Conservation (phyloP, 148 eudicot genomes). For the Camellia granthamiana region DNA sequence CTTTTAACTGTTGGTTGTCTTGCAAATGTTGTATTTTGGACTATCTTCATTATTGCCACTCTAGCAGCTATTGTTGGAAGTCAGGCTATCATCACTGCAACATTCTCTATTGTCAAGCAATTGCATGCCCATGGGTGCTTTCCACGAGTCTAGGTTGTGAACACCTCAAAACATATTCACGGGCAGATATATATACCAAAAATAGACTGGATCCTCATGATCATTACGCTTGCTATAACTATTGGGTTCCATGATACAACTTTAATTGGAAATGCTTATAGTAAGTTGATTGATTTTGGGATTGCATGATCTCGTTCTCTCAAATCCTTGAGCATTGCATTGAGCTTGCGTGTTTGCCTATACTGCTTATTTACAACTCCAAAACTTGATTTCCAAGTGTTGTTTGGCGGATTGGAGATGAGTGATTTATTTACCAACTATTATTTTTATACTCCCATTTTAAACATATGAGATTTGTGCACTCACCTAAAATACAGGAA, state of each 20-base stretch:
- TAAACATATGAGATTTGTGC: too few species aligned
- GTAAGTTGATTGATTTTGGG: slow-evolving; percentile 35
- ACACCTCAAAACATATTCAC: slow-evolving; percentile 75
- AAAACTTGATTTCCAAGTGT: neutral
- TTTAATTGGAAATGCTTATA: slow-evolving; percentile 84
- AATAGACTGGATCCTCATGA: slow-evolving; percentile 93
- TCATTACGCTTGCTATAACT: slow-evolving; percentile 71
- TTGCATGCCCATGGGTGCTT: slow-evolving; percentile 93
- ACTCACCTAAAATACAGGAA: neutral
- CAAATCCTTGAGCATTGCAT: neutral
- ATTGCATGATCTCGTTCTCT: neutral
- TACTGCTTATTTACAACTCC: neutral
- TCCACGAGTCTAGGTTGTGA: slow-evolving; percentile 88
- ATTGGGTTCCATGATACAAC: slow-evolving; percentile 83
- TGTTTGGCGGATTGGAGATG: neutral
- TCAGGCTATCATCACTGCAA: slow-evolving; percentile 87
- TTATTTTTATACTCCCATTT: neutral
- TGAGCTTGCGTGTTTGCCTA: neutral
- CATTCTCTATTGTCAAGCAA: slow-evolving; percentile 88
- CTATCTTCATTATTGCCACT: slow-evolving; percentile 80
- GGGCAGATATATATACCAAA: slow-evolving; percentile 95
- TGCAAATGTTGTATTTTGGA: slow-evolving; percentile 69
- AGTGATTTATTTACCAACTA: neutral
- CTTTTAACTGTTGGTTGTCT: slow-evolving; percentile 19
- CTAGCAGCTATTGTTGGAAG: slow-evolving; percentile 90